phyloP scores from a whole-genome alignment of 768 basidiomycete genomes.

The Punctularia strigosozonata region DNA sequence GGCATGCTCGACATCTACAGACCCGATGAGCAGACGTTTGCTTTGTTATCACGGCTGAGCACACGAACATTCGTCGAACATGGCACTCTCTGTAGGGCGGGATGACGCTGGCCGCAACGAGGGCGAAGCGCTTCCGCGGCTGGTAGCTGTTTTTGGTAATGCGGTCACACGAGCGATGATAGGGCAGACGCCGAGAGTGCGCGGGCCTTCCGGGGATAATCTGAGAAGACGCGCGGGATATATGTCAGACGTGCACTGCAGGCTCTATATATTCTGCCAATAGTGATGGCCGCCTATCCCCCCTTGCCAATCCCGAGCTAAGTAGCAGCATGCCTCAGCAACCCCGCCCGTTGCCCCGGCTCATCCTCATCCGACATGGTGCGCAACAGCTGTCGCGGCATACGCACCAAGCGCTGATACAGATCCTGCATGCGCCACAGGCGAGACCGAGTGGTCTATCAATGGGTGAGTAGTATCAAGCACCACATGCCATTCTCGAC shows the following conservation, averaged over 20 bases:
- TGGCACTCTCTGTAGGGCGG: constrained; percentile 10
- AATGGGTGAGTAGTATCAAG: constrained; percentile 46
- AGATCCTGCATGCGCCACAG: constrained; percentile 21
- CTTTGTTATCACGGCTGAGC: background rate
- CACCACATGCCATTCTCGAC: constrained; percentile 3
- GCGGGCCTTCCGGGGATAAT: too few relatives aligned
- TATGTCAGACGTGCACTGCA: too few relatives aligned
- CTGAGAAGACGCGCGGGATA: too few relatives aligned
- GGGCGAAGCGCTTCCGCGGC: too few relatives aligned
- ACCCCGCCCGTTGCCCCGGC: constrained; percentile 55
- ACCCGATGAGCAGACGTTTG: background rate
- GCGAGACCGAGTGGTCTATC: constrained; percentile 90
- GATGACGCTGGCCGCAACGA: background rate
- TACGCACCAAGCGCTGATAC: constrained; percentile 1
- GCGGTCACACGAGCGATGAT: too few relatives aligned
- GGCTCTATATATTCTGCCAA: too few relatives aligned
- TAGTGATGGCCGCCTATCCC: too few relatives aligned
- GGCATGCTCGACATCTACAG: constrained; percentile 79
- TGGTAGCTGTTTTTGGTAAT: too few relatives aligned
- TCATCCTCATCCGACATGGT: constrained; percentile 79
- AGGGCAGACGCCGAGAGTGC: too few relatives aligned
- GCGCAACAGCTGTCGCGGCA: constrained; percentile 3
- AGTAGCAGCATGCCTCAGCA: too few relatives aligned
- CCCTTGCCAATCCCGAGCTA: too few relatives aligned
- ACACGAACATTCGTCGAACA: constrained; percentile 60